These are phyloP conservation scores for Eudorina sp. DNA, from an alignment of 139 green algal species.

Conservation along the genomic window DNA sequence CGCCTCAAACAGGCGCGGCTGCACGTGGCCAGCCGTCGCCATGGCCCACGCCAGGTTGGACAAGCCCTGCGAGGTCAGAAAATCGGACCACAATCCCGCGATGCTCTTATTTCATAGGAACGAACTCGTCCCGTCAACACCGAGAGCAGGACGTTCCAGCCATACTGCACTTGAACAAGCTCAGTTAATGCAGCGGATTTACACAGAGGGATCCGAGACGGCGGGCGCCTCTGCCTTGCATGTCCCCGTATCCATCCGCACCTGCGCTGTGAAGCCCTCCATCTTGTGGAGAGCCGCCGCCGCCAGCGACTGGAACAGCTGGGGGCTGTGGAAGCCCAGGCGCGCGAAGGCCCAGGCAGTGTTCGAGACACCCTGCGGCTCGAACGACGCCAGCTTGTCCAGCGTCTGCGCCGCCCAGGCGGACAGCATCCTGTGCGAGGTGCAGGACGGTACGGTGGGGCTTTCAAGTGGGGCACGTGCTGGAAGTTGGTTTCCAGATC, in stretches of 20 bases:
- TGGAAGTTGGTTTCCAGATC: too few species aligned
- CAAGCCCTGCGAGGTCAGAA: constrained; percentile 54
- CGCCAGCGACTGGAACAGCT: constrained; percentile 55
- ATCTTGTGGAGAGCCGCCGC: constrained; percentile 47
- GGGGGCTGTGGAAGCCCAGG: constrained; percentile 45
- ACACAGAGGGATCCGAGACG: too few species aligned
- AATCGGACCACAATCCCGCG: background rate
- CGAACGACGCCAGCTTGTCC: constrained; percentile 49
- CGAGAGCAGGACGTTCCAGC: too few species aligned
- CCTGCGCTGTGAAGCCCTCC: constrained; percentile 56
- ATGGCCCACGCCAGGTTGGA: constrained; percentile 73
- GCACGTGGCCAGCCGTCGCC: constrained; percentile 58
- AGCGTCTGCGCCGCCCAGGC: constrained; percentile 47
- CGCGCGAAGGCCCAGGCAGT: constrained; percentile 55
- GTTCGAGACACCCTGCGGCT: constrained; percentile 63
- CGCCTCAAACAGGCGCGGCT: constrained; percentile 39
- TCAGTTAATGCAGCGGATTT: too few species aligned
- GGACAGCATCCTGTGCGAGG: constrained; percentile 37
- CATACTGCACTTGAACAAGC: too few species aligned
- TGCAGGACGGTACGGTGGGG: background rate
- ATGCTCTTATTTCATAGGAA: too few species aligned
- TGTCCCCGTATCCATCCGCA: too few species aligned
- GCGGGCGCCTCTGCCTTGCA: too few species aligned
- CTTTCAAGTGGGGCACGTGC: too few species aligned
- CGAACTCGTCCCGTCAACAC: too few species aligned